Evolutionary conservation across 208 protist genomes (phyloP).

Genomic region (Lotmaria passim): DNA sequence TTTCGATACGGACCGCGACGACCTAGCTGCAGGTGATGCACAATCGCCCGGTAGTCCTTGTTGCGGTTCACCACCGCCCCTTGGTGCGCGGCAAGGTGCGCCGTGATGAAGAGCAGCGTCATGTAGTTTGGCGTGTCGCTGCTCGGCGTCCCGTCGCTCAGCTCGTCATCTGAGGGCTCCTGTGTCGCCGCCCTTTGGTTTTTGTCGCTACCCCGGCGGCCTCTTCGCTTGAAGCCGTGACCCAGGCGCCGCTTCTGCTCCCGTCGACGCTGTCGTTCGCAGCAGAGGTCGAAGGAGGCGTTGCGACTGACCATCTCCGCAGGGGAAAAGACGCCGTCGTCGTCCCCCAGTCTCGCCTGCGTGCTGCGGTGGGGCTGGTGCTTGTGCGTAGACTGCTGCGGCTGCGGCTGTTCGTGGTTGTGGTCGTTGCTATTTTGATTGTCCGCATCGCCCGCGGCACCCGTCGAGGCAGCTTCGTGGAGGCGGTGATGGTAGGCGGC

Average conservation of each 20-base stretch:
- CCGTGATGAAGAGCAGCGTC: constrained; percentile 86
- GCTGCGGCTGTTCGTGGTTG: too few species aligned
- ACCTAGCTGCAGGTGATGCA: constrained; percentile 54
- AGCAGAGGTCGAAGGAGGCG: constrained; percentile 15
- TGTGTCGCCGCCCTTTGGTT: background rate
- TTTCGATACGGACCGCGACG: constrained; percentile 39
- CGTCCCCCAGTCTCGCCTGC: background rate
- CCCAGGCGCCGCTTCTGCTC: constrained; percentile 1
- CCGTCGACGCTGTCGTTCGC: constrained; percentile 8
- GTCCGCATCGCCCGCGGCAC: too few species aligned
- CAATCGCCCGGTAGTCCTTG: constrained; percentile 81
- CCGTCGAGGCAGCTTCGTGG: too few species aligned
- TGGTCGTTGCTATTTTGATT: too few species aligned
- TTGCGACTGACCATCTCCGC: constrained; percentile 15
- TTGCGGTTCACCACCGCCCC: constrained; percentile 78
- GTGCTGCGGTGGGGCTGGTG: background rate
- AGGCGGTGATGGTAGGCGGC: too few species aligned
- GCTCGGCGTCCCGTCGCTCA: background rate
- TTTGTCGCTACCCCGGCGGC: background rate
- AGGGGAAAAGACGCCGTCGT: constrained; percentile 14
- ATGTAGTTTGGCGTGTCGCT: constrained; percentile 42
- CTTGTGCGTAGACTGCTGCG: too few species aligned
- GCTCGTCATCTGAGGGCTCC: background rate
- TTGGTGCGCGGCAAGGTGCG: constrained; percentile 92
- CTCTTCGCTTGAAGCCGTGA: constrained; percentile 4